phyloP scores from a whole-genome alignment of 129 eudicot species.

The Calendula officinalis region DNA sequence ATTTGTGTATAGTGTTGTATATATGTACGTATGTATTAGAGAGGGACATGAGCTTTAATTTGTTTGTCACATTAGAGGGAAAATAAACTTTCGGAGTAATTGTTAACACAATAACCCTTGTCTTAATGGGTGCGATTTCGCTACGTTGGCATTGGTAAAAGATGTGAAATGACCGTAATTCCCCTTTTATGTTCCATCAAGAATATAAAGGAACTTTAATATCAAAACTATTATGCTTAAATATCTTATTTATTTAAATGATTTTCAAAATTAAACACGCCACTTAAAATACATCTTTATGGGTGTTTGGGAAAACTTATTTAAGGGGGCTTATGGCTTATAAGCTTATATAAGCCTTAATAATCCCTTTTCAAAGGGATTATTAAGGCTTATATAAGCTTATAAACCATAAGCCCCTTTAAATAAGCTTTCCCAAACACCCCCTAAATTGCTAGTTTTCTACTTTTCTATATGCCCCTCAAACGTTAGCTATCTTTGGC shows the following conservation, averaged over 20 bases:
- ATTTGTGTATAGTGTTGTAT: not conserved
- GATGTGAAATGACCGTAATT: too few species aligned
- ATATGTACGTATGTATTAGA: not conserved
- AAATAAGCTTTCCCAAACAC: too few species aligned
- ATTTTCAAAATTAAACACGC: not conserved
- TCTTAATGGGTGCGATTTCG: not conserved
- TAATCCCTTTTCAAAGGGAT: too few species aligned
- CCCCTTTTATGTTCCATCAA: not conserved
- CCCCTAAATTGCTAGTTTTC: too few species aligned
- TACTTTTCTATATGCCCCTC: too few species aligned
- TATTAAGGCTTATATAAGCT: too few species aligned
- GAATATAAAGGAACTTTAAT: not conserved
- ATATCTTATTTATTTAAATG: not conserved
- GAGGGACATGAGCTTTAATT: conserved; percentile 19
- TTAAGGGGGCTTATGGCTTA: too few species aligned
- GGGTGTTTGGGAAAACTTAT: too few species aligned
- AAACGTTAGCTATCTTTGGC: too few species aligned
- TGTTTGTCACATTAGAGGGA: conserved; percentile 22
- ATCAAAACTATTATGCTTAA: not conserved
- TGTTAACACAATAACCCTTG: not conserved
- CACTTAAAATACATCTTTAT: too few species aligned
- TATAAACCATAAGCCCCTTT: too few species aligned
- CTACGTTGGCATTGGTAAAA: not conserved
- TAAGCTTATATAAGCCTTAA: too few species aligned
- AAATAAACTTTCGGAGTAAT: conserved; percentile 35